Base-by-base conservation (phyloP, 257 asterid species). In the Verbascum thapsus region DNA sequence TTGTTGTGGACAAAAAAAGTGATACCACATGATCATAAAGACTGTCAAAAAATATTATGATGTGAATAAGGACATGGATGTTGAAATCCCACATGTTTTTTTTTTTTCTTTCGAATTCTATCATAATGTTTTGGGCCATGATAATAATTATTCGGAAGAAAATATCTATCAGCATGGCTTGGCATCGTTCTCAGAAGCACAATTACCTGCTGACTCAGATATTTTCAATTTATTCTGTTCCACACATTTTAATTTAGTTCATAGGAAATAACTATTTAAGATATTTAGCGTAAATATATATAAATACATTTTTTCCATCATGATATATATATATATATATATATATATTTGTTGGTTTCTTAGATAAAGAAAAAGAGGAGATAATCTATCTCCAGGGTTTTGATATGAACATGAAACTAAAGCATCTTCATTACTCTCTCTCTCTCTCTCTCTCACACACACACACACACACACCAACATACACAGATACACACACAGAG, bases 91-190 rank as follows among this genome's bases (percentile, higher is more conserved):
- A 58, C 72, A 58, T 42, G 61, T 68, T 60, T 40, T 4, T 59
- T 44, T 39, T 5, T 38, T 67, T 54, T 26, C 13, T 40, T 52
- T 17, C 35, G 3, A 35, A 13, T 9, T 54, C 13, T 39, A 74
- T 69, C 50, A 64, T 68, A 57, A 56, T 48, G 66, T 58, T 32
- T 61, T 58, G 81, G 79, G 72, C 73, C 76, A 71, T 64, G 62
- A 61, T 64, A 59, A 80, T 80, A 66, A 73, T 73, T 76, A 8
- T n/a, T n/a, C n/a, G n/a, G n/a, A n/a, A n/a, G n/a, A n/a, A n/a
- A 80, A 80, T 76, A 76, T 76, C 83, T 73, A 26, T 37, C 8
- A 68, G 76, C 82, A 60, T 73, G 79, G 73, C 44, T 66, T 58
- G 38, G 53, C 71, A 68, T 80, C 82, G 72, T 59, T 80, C 67